These are phyloP conservation scores for Moelleriella libera DNA, from an alignment of 2,329 filamentous ascomycete species.

Conservation along the genomic window DNA sequence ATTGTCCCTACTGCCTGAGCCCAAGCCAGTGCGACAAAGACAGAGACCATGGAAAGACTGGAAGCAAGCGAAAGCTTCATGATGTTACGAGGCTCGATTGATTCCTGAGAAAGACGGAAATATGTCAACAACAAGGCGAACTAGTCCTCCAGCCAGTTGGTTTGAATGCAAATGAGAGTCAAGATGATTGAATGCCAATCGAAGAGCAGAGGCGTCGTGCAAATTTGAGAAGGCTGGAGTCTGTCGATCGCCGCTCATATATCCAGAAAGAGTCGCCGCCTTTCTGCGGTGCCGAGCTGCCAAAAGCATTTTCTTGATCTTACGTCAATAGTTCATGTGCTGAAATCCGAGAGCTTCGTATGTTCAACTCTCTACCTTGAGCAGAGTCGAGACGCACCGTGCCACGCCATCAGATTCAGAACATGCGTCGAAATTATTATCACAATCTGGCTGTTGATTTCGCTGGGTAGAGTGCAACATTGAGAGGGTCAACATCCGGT, in stretches of 20 bases:
- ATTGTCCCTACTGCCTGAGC: constrained; percentile 15
- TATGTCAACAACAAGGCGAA: no score
- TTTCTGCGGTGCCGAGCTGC: background rate
- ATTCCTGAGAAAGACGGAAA: no score
- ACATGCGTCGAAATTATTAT: no score
- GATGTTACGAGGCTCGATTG: background rate
- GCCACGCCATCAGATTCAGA: background rate
- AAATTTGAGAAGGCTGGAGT: no score
- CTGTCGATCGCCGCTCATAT: background rate
- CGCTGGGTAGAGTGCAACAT: background rate
- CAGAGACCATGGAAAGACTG: constrained; percentile 6
- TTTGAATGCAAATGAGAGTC: background rate
- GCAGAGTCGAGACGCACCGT: background rate
- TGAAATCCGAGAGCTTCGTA: background rate
- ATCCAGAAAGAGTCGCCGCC: background rate
- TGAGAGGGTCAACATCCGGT: background rate
- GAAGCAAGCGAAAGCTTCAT: constrained; percentile 13
- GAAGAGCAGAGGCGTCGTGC: no score
- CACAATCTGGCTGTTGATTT: background rate
- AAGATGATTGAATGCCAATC: background rate
- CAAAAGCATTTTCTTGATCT: background rate
- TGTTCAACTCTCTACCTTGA: background rate
- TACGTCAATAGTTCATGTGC: background rate
- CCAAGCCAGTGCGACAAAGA: constrained; percentile 10
- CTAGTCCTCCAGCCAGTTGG: background rate